Evolutionary conservation across 2,329 filamentous ascomycete genomes (phyloP), one percentile per base, ranked within the genome.

Genomic region (Trichoderma afroharzianum): DNA sequence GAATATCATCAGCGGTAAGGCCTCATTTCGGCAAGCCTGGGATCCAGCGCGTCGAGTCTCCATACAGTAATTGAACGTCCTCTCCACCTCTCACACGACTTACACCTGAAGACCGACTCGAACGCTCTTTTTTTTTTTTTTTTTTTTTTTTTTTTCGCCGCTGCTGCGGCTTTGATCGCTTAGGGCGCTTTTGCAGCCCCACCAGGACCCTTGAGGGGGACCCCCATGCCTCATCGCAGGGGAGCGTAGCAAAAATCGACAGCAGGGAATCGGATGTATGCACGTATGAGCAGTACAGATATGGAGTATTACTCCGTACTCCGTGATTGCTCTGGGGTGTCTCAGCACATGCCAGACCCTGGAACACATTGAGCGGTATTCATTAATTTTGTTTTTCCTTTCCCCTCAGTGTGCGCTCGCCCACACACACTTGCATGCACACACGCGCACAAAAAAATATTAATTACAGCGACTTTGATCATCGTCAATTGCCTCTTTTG

Each of bases 121-220:
- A 58, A 33, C 63, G 63, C 63, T 6, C 32, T 3, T n/a, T 24
- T 21, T 24, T 67, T 36, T 47, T 12, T 53, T n/a, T n/a, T n/a
- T n/a, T n/a, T n/a, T n/a, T n/a, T n/a, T n/a, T n/a, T n/a, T n/a
- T n/a, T n/a, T n/a, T n/a, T n/a, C n/a, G n/a, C n/a, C 18, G 62
- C 36, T 18, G 55, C 57, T 62, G 55, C 57, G 55, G 53, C 66
- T 68, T 68, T 68, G 50, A 62, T 68, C 66, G 66, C 66, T 62
- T 68, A 68, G 66, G 57, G 66, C 66, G 66, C 66, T 59, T 68
- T 68, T 50, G 66, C 53, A 33, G 28, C 66, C 66, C 66, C 66
- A 32, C 57, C 21, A 50, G 63, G 33, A 30, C n/a, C 55, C 55
- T 67, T 63, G 64, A 50, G 63, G 32, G 26, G n/a, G 6, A 21